Percentiles rank a stretch among this genome's conserved stretches.
Evolutionary conservation across 139 green algal genomes (phyloP).

Genomic region (Mychonastes homosphaera): DNA sequence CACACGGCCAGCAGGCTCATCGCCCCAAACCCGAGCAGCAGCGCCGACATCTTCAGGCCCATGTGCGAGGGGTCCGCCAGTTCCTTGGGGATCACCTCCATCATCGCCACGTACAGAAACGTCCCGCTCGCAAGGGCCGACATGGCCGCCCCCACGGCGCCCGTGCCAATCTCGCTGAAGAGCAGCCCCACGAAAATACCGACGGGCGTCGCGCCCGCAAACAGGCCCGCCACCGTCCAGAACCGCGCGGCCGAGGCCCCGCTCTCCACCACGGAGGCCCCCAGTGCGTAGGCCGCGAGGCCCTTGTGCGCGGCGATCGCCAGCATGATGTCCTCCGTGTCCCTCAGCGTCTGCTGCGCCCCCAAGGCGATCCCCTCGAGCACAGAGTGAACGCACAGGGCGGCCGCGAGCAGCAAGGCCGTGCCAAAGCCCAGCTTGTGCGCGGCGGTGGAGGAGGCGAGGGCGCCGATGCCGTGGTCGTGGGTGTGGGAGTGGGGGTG

Average conservation of each 20-base stretch:
- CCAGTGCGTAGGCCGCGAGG: constrained; percentile 69
- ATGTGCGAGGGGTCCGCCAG: constrained; percentile 33
- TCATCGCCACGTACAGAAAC: constrained; percentile 74
- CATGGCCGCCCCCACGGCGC: constrained; percentile 38
- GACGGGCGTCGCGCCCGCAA: constrained; percentile 56
- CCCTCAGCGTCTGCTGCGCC: constrained; percentile 46
- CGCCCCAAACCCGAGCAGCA: constrained; percentile 50
- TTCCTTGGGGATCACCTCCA: constrained; percentile 71
- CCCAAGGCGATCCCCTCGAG: constrained; percentile 70
- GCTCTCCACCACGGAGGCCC: constrained; percentile 57
- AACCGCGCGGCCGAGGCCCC: constrained; percentile 31
- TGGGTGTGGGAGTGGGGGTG: no score
- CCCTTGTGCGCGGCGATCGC: constrained; percentile 69
- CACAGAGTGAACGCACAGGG: constrained; percentile 69
- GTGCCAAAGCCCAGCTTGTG: constrained; percentile 60
- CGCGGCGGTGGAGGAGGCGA: no score
- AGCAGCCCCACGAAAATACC: constrained; percentile 56
- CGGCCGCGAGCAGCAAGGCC: constrained; percentile 56
- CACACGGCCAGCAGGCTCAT: constrained; percentile 72
- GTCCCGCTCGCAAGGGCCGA: constrained; percentile 62
- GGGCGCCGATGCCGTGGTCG: no score
- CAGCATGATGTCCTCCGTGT: constrained; percentile 68
- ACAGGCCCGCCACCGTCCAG: constrained; percentile 52
- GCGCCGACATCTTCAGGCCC: constrained; percentile 39
- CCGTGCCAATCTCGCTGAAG: constrained; percentile 34